Conservation (phyloP, 106 monocot genomes). For the Allium fistulosum region DNA sequence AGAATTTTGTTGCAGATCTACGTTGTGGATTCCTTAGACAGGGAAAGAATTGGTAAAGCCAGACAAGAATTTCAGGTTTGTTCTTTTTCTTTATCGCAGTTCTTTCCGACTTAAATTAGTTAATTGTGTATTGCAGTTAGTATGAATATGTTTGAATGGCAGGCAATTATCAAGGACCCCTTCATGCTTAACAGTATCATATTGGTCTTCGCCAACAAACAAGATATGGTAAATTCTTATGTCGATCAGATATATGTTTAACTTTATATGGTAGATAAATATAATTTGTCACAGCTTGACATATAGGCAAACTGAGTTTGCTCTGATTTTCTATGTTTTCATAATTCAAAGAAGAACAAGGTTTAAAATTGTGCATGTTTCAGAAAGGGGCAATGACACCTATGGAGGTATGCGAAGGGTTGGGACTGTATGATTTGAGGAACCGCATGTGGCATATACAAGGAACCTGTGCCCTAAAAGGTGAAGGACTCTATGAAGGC, state of each 20-base stretch:
- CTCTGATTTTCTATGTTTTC: no score
- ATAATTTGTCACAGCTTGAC: no score
- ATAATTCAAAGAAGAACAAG: no score
- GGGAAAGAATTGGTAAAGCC: constrained; percentile 91
- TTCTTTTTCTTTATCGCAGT: neutral
- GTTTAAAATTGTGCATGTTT: neutral
- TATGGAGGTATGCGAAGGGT: constrained; percentile 85
- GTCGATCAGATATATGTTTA: no score
- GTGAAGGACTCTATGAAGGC: constrained; percentile 92
- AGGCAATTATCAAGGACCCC: constrained; percentile 87
- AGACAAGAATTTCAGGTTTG: constrained; percentile 93
- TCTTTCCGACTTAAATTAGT: neutral
- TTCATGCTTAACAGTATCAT: constrained; percentile 96
- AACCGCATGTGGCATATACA: constrained; percentile 88
- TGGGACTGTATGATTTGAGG: constrained; percentile 70
- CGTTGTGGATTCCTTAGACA: constrained; percentile 95
- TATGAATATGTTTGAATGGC: constrained; percentile 13
- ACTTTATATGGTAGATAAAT: no score
- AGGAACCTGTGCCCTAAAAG: constrained; percentile 83
- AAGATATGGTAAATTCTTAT: constrained; percentile 77
- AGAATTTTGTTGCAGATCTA: constrained; percentile 59
- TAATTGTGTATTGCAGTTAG: constrained; percentile 2
- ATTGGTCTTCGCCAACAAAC: constrained; percentile 94
- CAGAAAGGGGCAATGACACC: constrained; percentile 98
- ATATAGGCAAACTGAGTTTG: no score